Conservation (phyloP, 2,329 filamentous ascomycete species). For the Curvularia eragrostidis region DNA sequence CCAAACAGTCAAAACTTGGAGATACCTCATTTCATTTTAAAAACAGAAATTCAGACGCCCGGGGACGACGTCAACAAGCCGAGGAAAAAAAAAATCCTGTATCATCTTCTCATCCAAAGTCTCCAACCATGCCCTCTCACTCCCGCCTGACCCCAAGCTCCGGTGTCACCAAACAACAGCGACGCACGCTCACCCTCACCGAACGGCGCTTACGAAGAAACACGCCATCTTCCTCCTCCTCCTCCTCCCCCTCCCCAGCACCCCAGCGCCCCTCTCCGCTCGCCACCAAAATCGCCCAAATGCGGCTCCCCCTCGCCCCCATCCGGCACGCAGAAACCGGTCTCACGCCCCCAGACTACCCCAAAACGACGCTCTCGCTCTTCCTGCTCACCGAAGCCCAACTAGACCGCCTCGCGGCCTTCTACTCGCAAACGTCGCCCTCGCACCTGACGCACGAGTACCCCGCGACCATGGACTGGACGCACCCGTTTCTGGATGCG, state of each 20-base stretch:
- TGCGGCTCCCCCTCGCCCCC: slow-evolving; percentile 70
- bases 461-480: slow-evolving; percentile 72
- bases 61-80: too few relatives aligned
- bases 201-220: slow-evolving; percentile 17
- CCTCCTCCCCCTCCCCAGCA: slow-evolving; percentile 19
- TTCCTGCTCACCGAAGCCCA: slow-evolving; percentile 75
- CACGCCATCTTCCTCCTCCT: too few relatives aligned
- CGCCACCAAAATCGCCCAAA: slow-evolving; percentile 67
- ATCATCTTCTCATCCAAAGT: too few relatives aligned
- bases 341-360: slow-evolving; percentile 69
- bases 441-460: slow-evolving; percentile 61
- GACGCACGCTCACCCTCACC: slow-evolving; percentile 13
- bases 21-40: too few relatives aligned
- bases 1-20: too few relatives aligned
- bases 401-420: slow-evolving; percentile 72
- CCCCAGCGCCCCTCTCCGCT: slow-evolving; percentile 48
- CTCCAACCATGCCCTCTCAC: background rate
- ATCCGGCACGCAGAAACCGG: slow-evolving; percentile 68
- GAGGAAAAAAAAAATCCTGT: too few relatives aligned
- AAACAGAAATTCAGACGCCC: too few relatives aligned
- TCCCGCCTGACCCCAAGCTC: slow-evolving; percentile 19
- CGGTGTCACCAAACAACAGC: slow-evolving; percentile 24
- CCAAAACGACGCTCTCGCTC: slow-evolving; percentile 70
- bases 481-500: slow-evolving; percentile 48
- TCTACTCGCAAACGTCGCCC: slow-evolving; percentile 74